phyloP scores from a whole-genome alignment of 169 alveolate genomes.

The Eimeria praecox region DNA sequence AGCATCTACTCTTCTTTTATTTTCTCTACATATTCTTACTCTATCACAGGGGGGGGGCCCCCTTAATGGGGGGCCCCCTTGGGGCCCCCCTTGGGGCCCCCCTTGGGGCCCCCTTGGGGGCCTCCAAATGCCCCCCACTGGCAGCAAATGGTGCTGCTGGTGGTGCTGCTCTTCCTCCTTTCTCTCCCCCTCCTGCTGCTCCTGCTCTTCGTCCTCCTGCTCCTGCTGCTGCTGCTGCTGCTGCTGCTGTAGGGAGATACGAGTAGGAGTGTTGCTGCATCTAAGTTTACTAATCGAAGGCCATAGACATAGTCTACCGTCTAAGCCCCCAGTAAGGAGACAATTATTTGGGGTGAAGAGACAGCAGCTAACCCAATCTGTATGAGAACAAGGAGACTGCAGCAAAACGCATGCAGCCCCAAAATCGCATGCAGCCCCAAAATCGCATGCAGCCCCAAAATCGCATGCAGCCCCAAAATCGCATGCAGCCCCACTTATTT shows the following conservation, averaged over 20 bases:
- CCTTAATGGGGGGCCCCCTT: slow-evolving; percentile 17
- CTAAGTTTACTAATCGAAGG: not conserved
- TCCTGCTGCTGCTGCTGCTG: slow-evolving; percentile 25
- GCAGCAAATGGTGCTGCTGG: too few species aligned
- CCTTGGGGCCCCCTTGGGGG: not conserved
- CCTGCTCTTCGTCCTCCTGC: slow-evolving; percentile 17
- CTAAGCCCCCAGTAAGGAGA: slow-evolving; percentile 82
- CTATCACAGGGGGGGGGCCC: too few species aligned
- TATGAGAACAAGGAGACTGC: slow-evolving; percentile 49
- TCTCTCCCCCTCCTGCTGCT: not conserved
- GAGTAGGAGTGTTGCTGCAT: too few species aligned
- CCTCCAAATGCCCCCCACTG: too few species aligned
- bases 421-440: not conserved
- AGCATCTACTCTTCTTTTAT: not conserved
- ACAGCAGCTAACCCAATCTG: slow-evolving; percentile 82
- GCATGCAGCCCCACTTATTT: not conserved
- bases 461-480: not conserved
- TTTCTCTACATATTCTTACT: not conserved
- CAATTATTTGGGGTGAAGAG: slow-evolving; percentile 20
- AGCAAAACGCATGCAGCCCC: slow-evolving; percentile 51
- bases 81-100: slow-evolving; percentile 5
- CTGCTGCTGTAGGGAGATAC: too few species aligned
- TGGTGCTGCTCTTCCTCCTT: not conserved
- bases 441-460: not conserved
- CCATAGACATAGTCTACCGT: slow-evolving; percentile 80